Evolutionary conservation across 2,329 filamentous ascomycete species (phyloP).

Genomic region (Sclerotiophoma versabilis): DNA sequence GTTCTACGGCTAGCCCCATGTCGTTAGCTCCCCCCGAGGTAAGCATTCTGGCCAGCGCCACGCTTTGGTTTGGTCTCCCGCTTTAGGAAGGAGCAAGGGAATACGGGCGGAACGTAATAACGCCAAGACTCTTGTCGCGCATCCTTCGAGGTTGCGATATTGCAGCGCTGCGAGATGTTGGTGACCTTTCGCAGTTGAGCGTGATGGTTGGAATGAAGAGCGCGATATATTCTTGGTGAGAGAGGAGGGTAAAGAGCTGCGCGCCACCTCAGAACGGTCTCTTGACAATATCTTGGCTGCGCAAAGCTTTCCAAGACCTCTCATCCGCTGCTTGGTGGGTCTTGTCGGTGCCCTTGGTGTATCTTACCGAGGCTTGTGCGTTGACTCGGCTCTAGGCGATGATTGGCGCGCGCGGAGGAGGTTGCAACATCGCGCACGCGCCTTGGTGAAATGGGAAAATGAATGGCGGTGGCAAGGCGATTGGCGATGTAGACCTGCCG

Average conservation of each 20-base stretch:
- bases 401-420: constrained; percentile 13
- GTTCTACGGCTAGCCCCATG: constrained; percentile 5
- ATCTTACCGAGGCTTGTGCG: constrained; percentile 27
- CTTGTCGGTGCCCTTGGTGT: constrained; percentile 11
- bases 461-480: constrained; percentile 29
- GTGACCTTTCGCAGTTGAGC: constrained; percentile 1
- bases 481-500: constrained; percentile 30
- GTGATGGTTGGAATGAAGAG: neutral
- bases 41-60: constrained; percentile 20
- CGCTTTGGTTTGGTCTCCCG: neutral
- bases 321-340: constrained; percentile 20
- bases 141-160: constrained; percentile 6
- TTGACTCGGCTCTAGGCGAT: constrained; percentile 18
- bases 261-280: neutral
- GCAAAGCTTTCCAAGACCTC: constrained; percentile 18
- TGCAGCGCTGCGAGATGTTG: neutral
- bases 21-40: constrained; percentile 6
- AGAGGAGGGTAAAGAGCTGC: neutral
- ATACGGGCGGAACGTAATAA: constrained; percentile 18
- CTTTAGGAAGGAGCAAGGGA: constrained; percentile 13
- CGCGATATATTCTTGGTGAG: neutral
- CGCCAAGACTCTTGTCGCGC: constrained; percentile 7
- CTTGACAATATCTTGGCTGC: neutral
- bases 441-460: constrained; percentile 16
- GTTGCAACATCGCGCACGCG: constrained; percentile 16